phyloP scores from a whole-genome alignment of 1,139 yeast genomes.

The Lodderomyces orthopsilosis region DNA sequence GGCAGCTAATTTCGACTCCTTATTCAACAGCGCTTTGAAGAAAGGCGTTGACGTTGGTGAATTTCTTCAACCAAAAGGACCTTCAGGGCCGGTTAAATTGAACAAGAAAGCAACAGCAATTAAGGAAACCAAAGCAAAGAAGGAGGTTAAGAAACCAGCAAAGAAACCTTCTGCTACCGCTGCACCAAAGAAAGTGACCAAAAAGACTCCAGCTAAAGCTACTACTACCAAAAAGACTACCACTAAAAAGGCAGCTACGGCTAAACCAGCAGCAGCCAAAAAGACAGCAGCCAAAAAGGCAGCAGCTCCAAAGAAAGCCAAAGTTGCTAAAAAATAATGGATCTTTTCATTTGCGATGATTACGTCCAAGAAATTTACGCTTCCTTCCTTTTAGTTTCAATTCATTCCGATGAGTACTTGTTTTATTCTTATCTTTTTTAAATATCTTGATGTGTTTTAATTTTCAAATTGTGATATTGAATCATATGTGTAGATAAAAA shows the following conservation, averaged over 20 bases:
- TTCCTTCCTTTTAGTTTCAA: neutral
- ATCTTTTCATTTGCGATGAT: neutral
- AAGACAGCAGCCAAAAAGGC: conserved; percentile 6
- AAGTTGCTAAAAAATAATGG: conserved; percentile 1
- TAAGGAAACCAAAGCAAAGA: conserved; percentile 22
- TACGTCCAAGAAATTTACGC: neutral
- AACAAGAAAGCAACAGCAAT: conserved; percentile 35
- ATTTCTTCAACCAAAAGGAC: conserved; percentile 85
- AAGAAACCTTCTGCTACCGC: conserved; percentile 15
- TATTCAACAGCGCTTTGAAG: conserved; percentile 76
- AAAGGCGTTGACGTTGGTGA: conserved; percentile 78
- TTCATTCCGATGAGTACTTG: conserved; percentile 1
- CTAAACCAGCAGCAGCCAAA: too few relatives aligned
- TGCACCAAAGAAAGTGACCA: conserved; percentile 17
- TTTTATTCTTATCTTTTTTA: neutral
- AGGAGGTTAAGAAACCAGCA: conserved; percentile 10
- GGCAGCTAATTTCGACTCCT: conserved; percentile 65
- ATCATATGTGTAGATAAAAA: too few relatives aligned
- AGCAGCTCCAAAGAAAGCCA: conserved; percentile 7
- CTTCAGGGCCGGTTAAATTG: conserved; percentile 71
- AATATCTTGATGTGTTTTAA: neutral
- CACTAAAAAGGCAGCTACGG: conserved; percentile 15
- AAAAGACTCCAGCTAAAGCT: conserved; percentile 15
- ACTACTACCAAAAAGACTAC: conserved; percentile 17
- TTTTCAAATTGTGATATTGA: neutral